Evolutionary conservation across 805 yeast species (phyloP).

Genomic region (Wickerhamomyces chambardii): DNA sequence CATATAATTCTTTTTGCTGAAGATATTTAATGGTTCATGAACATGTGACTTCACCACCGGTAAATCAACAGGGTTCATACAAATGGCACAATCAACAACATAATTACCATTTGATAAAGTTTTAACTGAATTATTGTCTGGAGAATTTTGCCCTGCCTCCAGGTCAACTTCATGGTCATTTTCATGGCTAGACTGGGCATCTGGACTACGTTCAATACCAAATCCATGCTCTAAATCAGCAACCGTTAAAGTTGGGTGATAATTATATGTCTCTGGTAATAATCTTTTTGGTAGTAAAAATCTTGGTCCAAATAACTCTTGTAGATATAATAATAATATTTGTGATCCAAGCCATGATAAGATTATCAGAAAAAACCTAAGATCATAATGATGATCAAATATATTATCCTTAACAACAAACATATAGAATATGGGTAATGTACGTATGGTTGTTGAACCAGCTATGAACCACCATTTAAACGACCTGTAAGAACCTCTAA

Average conservation of each 20-base stretch:
- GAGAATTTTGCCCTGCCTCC: conserved; percentile 10
- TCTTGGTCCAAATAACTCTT: conserved; percentile 66
- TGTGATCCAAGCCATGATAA: conserved; percentile 54
- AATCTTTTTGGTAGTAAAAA: conserved; percentile 71
- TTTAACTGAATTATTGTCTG: conserved; percentile 17
- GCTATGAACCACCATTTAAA: conserved; percentile 71
- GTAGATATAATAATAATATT: conserved; percentile 46
- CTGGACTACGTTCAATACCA: conserved; percentile 40
- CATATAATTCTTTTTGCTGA: conserved; percentile 45
- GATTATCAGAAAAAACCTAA: conserved; percentile 34
- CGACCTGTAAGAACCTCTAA: conserved; percentile 58
- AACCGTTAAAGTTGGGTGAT: conserved; percentile 58
- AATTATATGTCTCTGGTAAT: conserved; percentile 78
- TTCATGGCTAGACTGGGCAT: too few relatives aligned
- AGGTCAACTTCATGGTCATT: conserved; percentile 12
- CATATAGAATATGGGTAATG: conserved; percentile 59
- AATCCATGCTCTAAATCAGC: conserved; percentile 58
- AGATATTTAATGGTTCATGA: conserved; percentile 13
- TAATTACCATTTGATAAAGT: conserved; percentile 28
- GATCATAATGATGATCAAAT: conserved; percentile 61
- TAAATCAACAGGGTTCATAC: conserved; percentile 73
- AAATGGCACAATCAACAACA: conserved; percentile 76
- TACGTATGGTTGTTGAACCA: conserved; percentile 54
- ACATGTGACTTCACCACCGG: conserved; percentile 28
- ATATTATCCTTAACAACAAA: conserved; percentile 46